Percentiles rank a stretch among this genome's conserved stretches.
These are phyloP conservation scores for Cyclotella sp. DNA, from an alignment of 108 stramenopile genomes.

Conservation along the genomic window DNA sequence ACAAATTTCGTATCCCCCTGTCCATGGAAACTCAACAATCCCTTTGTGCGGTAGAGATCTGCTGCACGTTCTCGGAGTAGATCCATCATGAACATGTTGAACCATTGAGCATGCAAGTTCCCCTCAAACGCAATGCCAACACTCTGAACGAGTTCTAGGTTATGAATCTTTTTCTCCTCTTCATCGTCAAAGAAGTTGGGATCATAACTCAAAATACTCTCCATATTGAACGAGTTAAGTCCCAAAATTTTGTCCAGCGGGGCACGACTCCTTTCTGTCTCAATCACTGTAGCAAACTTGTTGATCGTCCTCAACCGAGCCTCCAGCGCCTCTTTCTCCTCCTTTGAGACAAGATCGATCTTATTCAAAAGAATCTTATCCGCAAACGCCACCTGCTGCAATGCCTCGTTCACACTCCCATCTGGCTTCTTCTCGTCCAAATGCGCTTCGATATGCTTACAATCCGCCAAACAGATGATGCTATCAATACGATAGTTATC, in stretches of 20 bases:
- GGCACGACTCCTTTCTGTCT: constrained; percentile 83
- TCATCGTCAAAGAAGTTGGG: constrained; percentile 88
- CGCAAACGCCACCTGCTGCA: constrained; percentile 97
- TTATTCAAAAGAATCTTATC: constrained; percentile 98
- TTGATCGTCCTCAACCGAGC: constrained; percentile 80
- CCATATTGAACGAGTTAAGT: constrained; percentile 90
- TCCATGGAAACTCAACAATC: constrained; percentile 91
- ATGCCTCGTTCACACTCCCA: constrained; percentile 89
- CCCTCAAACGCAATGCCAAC: constrained; percentile 91
- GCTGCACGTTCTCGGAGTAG: constrained; percentile 89
- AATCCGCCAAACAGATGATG: constrained; percentile 92
- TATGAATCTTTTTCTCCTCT: constrained; percentile 80
- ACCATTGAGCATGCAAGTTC: constrained; percentile 90
- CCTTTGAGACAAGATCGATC: constrained; percentile 89
- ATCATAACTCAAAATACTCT: constrained; percentile 85
- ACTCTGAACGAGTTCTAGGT: constrained; percentile 86
- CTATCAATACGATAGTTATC: constrained; percentile 89
- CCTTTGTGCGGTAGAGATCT: constrained; percentile 94
- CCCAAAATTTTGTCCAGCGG: constrained; percentile 90
- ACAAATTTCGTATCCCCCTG: constrained; percentile 96
- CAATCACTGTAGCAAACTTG: constrained; percentile 89
- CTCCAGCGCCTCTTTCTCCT: constrained; percentile 86
- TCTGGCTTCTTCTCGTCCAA: constrained; percentile 94
- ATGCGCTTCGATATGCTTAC: constrained; percentile 89
- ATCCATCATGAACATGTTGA: constrained; percentile 98